A percentile compares a stretch with the other conserved stretches of the same genome.
Conservation (phyloP, 116 monocot genomes). For the Trichopus zeylanicus region DNA sequence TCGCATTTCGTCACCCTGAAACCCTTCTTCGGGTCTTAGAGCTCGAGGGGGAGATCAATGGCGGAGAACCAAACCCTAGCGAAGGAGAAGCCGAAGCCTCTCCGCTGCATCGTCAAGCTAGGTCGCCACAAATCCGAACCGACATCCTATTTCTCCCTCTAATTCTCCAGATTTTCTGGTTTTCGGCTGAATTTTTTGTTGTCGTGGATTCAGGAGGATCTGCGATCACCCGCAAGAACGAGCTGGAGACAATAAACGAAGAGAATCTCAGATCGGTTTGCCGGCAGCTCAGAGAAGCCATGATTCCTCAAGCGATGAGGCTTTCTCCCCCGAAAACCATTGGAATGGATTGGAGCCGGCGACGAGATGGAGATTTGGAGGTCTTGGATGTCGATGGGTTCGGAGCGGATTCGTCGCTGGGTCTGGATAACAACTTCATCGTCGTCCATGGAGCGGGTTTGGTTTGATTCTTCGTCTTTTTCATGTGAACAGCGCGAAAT, state of each 20-base stretch:
- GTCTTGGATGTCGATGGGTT: conserved; percentile 18
- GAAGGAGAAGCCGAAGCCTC: conserved; percentile 9
- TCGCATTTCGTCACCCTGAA: no score
- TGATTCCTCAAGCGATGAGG: conserved; percentile 13
- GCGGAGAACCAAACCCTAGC: not conserved
- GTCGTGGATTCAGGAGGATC: conserved; percentile 57
- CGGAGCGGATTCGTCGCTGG: conserved; percentile 7
- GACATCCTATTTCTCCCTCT: conserved; percentile 1
- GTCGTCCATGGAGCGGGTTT: conserved; percentile 83
- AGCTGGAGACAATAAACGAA: conserved; percentile 85
- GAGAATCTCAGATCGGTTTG: conserved; percentile 48
- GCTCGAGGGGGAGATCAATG: not conserved
- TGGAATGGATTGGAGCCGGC: conserved; percentile 81
- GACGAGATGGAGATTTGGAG: conserved; percentile 13
- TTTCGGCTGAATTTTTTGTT: not conserved
- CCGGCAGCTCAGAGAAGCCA: conserved; percentile 61
- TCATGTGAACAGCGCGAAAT: not conserved
- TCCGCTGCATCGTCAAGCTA: conserved; percentile 95
- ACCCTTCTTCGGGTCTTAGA: no score
- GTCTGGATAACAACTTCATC: conserved; percentile 39
- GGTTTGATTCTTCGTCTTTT: not conserved
- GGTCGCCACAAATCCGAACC: conserved; percentile 32
- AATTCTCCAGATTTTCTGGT: not conserved
- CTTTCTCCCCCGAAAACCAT: conserved; percentile 13
- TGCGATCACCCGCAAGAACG: conserved; percentile 83